Conservation (phyloP, 164 flowering plant genomes). For the Taxillus chinensis region DNA sequence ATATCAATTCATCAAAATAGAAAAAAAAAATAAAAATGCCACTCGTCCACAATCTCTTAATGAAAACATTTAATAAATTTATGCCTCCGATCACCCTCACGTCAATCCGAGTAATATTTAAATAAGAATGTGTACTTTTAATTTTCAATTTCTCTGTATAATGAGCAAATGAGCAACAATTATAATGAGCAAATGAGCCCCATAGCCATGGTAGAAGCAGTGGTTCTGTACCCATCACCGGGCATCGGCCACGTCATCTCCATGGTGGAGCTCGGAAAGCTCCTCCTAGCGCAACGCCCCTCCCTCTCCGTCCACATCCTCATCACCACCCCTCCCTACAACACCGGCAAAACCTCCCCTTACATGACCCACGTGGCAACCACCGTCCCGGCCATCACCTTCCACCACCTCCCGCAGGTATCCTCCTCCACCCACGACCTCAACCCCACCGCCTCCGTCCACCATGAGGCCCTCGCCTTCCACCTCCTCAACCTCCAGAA, state of each 20-base stretch:
- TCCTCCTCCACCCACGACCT: not conserved
- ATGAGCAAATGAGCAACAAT: too few species aligned
- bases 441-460: not conserved
- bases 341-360: not conserved
- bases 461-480: not conserved
- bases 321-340: conserved; percentile 3
- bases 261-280: conserved; percentile 29
- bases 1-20: too few species aligned
- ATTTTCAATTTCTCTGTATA: too few species aligned
- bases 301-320: conserved; percentile 15
- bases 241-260: conserved; percentile 29
- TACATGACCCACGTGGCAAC: not conserved
- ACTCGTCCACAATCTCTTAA: too few species aligned
- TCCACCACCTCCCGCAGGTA: conserved; percentile 22
- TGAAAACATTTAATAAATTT: too few species aligned
- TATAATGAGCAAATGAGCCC: too few species aligned
- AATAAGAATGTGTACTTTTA: too few species aligned
- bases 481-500: not conserved
- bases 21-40: too few species aligned
- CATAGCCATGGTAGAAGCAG: conserved; percentile 1
- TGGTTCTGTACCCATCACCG: conserved; percentile 26
- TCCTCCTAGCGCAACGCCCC: conserved; percentile 12
- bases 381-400: conserved; percentile 7
- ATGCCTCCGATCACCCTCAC: too few species aligned
- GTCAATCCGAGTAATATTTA: too few species aligned